Evolutionary conservation across 169 alveolate species (phyloP), one percentile per base, ranked within the genome.

Genomic region (Cryptosporidium parvum): DNA sequence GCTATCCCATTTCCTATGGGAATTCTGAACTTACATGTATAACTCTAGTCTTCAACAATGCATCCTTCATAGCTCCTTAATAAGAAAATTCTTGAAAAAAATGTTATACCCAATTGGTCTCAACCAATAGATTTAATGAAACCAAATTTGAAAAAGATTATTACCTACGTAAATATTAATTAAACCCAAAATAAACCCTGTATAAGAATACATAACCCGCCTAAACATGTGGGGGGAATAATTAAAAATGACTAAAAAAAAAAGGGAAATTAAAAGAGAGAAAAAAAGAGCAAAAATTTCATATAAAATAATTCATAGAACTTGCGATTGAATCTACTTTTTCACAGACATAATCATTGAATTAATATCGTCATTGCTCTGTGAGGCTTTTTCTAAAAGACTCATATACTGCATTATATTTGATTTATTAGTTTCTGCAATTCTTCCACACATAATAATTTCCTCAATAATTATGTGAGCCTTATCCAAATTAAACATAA

Each of bases 401-500:
- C 61, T 45, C 85, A 91, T 86, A 52, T 91, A 91, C 31, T 85
- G 69, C 73, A 95, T 80, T 33, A 97, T 94, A 85, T 95, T 95
- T 21, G 97, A 86, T 87, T 95, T 97, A 94, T 97, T 97, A 45
- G 98, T 96, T 86, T 97, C 99, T 37, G 96, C 91, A 35, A 97
- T 95, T 75, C 96, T 91, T 3, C 99, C 99, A 93, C 95, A 96
- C 96, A 95, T 95, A 7, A 98, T 93, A 98, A 98, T 97, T 92
- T 98, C 99, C 86, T 98, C 99, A 23, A 98, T 93, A 51, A 98
- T 97, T 93, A 97, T 97, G 91, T 98, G 99, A 26, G 99, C 99
- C 94, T 98, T 98, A 92, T 98, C 99, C 62, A 98, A 93, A 75
- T 98, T 97, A 92, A 96, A 98, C 99, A 98, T 96, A 91, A 97